Evolutionary conservation across 163 green algal species (phyloP).

Genomic region (Trebouxiophyceae sp.): DNA sequence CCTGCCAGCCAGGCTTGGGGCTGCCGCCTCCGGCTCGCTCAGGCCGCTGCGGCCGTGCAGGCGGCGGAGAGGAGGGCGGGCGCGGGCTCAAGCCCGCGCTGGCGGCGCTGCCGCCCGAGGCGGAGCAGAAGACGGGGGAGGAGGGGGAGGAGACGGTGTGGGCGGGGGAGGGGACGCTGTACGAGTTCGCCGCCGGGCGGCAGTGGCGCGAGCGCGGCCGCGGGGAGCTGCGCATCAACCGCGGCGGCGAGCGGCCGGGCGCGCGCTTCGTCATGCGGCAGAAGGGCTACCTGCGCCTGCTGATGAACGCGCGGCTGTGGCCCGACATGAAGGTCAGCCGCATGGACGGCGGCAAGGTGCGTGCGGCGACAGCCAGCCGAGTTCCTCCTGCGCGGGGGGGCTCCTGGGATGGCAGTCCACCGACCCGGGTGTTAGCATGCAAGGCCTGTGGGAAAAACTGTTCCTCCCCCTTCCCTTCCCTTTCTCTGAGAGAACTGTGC

Average conservation of each 20-base stretch:
- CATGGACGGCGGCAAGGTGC: conserved; percentile 70
- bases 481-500: too few species aligned
- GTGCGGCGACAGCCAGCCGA: too few species aligned
- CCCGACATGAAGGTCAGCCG: conserved; percentile 56
- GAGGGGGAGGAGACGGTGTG: conserved; percentile 69
- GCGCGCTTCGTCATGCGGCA: conserved; percentile 77
- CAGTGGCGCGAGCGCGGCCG: conserved; percentile 77
- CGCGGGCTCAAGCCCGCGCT: background rate
- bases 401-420: too few species aligned
- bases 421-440: too few species aligned
- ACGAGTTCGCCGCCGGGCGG: conserved; percentile 64
- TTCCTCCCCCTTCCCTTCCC: background rate
- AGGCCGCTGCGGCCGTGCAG: too few species aligned
- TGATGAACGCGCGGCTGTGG: conserved; percentile 84
- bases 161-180: conserved; percentile 66
- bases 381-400: too few species aligned
- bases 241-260: conserved; percentile 9
- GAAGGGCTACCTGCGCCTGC: conserved; percentile 71
- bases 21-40: too few species aligned
- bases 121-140: conserved; percentile 52
- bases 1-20: too few species aligned
- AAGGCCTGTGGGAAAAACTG: too few species aligned
- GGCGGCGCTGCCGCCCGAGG: conserved; percentile 9
- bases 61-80: background rate
- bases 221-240: conserved; percentile 77